A percentile compares a stretch with the other conserved stretches of the same genome.
Evolutionary conservation across 2,329 filamentous ascomycete genomes (phyloP).

Genomic region (Sporothrix globosa): DNA sequence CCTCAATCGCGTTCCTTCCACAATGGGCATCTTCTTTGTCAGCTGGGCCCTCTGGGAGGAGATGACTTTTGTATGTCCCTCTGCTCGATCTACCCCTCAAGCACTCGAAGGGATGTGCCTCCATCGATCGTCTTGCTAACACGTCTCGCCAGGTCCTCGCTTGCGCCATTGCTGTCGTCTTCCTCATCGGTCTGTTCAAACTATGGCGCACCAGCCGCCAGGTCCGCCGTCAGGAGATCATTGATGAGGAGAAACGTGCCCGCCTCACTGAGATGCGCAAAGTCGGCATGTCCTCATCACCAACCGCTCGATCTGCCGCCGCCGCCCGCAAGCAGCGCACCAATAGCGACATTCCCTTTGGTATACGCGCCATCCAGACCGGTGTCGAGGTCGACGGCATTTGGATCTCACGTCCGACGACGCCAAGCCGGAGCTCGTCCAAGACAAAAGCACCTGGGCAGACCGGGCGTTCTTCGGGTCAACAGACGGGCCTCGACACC

Average conservation of each 20-base stretch:
- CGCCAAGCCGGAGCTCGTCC: constrained; percentile 41
- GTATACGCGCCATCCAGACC: constrained; percentile 79
- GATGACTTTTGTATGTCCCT: constrained; percentile 71
- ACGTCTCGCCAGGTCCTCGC: constrained; percentile 65
- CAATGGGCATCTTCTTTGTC: constrained; percentile 61
- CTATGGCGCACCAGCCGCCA: constrained; percentile 64
- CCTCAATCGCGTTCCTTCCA: constrained; percentile 29
- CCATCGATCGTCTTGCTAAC: neutral
- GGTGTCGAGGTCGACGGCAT: constrained; percentile 86
- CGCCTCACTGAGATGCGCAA: constrained; percentile 58
- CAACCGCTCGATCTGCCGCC: neutral
- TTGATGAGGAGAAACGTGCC: constrained; percentile 67
- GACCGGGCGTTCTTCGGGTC: neutral
- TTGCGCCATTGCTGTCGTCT: constrained; percentile 69
- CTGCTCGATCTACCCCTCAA: constrained; percentile 31
- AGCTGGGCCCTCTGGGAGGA: constrained; percentile 84
- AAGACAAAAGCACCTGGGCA: too few species aligned
- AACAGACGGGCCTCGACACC: constrained; percentile 10
- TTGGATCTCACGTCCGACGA: constrained; percentile 65
- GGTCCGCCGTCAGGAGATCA: constrained; percentile 61
- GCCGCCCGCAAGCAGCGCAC: constrained; percentile 41
- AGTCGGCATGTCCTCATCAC: constrained; percentile 52
- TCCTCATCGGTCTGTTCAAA: constrained; percentile 69
- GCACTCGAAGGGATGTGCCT: too few species aligned
- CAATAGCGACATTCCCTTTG: constrained; percentile 74